Evolutionary conservation across 2,329 filamentous ascomycete species (phyloP).

Genomic region (Fusarium secorum): DNA sequence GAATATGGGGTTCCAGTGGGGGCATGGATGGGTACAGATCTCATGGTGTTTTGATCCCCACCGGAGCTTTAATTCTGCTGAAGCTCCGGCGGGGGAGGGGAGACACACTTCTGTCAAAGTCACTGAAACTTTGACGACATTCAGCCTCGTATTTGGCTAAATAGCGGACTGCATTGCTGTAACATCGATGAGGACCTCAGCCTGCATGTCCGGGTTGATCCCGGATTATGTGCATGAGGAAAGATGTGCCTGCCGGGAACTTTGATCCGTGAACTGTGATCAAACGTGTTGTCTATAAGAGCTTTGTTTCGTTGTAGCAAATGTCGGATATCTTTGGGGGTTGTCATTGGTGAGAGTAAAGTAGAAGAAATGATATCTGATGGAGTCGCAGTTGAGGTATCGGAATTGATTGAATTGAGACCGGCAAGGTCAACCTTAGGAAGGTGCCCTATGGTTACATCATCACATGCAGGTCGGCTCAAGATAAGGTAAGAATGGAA

Average conservation of each 20-base stretch:
- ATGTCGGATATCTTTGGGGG: not conserved
- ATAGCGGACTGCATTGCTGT: not conserved
- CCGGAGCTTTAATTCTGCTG: not conserved
- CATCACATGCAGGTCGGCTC: not conserved
- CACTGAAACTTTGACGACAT: not conserved
- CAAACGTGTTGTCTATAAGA: not conserved
- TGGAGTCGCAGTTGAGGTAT: not conserved
- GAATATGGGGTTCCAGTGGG: slow-evolving; percentile 11
- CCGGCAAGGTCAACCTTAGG: not conserved
- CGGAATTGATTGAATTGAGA: not conserved
- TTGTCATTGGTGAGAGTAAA: not conserved
- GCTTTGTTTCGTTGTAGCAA: not conserved
- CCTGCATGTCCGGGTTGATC: not conserved
- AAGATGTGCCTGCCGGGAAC: not conserved
- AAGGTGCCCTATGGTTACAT: not conserved
- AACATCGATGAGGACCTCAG: not conserved
- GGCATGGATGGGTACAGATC: not conserved
- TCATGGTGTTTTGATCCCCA: not conserved
- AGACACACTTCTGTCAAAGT: not conserved
- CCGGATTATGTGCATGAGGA: not conserved
- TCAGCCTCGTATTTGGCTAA: not conserved
- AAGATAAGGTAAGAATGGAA: not conserved
- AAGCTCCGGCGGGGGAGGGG: slow-evolving; percentile 11
- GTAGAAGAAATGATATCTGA: not conserved
- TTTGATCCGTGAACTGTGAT: not conserved